Conservation (phyloP, 768 basidiomycete species). For the Dioszegia hungarica region DNA sequence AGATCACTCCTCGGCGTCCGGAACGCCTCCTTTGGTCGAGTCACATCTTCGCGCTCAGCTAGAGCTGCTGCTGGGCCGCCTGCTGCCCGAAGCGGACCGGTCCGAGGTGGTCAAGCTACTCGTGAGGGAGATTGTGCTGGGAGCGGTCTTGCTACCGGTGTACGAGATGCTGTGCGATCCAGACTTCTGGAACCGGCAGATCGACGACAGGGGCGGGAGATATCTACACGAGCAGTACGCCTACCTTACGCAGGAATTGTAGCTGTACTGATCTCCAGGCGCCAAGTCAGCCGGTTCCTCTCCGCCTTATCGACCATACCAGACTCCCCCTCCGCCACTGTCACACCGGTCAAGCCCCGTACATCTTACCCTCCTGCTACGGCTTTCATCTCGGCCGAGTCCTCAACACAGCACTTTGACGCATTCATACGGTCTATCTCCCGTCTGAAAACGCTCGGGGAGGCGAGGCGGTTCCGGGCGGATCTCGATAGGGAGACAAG, state of each 20-base stretch:
- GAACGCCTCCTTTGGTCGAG: conserved; percentile 81
- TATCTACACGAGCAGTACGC: conserved; percentile 63
- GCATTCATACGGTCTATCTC: conserved; percentile 81
- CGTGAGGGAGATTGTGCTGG: conserved; percentile 74
- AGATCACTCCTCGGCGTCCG: conserved; percentile 1
- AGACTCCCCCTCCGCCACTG: conserved; percentile 4
- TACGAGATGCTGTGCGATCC: conserved; percentile 92
- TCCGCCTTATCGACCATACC: conserved; percentile 31
- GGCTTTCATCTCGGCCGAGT: conserved; percentile 20
- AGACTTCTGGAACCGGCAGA: conserved; percentile 91
- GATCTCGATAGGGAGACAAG: conserved; percentile 85
- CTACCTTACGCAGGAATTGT: too few relatives aligned
- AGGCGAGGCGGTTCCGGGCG: conserved; percentile 83
- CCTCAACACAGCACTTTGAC: conserved; percentile 69
- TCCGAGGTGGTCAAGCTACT: conserved; percentile 69
- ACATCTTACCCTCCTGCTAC: conserved; percentile 7
- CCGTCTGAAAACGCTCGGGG: conserved; percentile 72
- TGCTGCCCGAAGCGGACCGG: conserved; percentile 72
- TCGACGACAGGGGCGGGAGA: conserved; percentile 78
- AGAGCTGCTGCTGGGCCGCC: conserved; percentile 63
- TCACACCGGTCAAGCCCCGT: conserved; percentile 2
- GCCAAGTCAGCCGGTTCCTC: conserved; percentile 43
- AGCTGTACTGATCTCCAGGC: conserved; percentile 14
- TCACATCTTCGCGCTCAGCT: conserved; percentile 69
- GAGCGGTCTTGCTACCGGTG: conserved; percentile 74